These are phyloP conservation scores for Pelargonium nanum DNA, from an alignment of 345 rosid genomes.

Conservation along the genomic window DNA sequence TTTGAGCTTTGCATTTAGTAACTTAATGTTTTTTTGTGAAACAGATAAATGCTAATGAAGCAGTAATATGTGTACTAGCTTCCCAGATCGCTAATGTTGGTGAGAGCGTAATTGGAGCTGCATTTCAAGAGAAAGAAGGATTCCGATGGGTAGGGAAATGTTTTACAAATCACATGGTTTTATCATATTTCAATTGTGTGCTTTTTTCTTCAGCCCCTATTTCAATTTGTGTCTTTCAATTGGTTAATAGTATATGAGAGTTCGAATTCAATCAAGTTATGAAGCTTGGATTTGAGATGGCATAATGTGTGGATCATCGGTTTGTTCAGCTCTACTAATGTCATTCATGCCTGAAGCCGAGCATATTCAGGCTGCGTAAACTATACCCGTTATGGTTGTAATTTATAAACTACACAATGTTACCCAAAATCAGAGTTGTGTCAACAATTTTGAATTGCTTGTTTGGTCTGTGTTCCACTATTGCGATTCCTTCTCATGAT, in stretches of 20 bases:
- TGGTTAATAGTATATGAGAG: no score
- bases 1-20: not conserved
- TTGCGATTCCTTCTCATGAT: not conserved
- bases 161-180: not conserved
- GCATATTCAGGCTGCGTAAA: no score
- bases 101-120: slow-evolving; percentile 88
- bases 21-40: slow-evolving; percentile 2
- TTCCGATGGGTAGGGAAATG: slow-evolving; percentile 57
- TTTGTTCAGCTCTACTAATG: no score
- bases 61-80: slow-evolving; percentile 68
- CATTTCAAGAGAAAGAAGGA: slow-evolving; percentile 80
- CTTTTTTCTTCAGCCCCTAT: no score
- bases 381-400: not conserved
- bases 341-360: no score
- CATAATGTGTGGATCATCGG: no score
- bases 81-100: slow-evolving; percentile 92
- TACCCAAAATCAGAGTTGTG: not conserved
- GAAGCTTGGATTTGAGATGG: no score
- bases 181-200: not conserved
- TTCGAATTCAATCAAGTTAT: no score
- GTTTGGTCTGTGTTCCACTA: not conserved
- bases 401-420: no score
- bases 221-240: no score
- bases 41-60: slow-evolving; percentile 65
- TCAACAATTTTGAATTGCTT: not conserved